Evolutionary conservation across 441 rosid species (phyloP).

Genomic region (Kokia cookei): DNA sequence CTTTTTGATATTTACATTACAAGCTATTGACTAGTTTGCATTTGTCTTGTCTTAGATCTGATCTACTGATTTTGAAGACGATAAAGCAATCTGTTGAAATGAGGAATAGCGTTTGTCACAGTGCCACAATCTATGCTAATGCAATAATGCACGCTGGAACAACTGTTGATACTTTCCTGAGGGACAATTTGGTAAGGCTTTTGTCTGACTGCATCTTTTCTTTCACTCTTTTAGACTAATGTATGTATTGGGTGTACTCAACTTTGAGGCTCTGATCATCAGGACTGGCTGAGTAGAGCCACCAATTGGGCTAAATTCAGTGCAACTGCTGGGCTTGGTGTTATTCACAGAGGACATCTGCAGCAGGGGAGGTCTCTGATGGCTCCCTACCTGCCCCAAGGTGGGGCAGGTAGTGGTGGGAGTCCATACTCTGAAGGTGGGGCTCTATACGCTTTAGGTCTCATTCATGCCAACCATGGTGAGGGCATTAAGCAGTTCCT

Average conservation of each 20-base stretch:
- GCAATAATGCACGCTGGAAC: conserved; percentile 99
- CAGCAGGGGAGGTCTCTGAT: conserved; percentile 91
- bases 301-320: conserved; percentile 99
- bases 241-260: background rate
- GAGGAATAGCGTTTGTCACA: conserved; percentile 96
- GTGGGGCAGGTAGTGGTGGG: conserved; percentile 69
- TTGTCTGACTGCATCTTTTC: background rate
- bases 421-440: conserved; percentile 99
- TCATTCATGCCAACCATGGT: conserved; percentile 95
- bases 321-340: conserved; percentile 96
- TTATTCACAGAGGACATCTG: conserved; percentile 85
- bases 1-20: background rate
- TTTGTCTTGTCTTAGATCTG: conserved; percentile 47
- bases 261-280: conserved; percentile 15
- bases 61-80: conserved; percentile 84
- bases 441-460: conserved; percentile 88
- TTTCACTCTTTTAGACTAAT: background rate
- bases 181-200: conserved; percentile 77
- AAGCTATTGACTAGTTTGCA: background rate
- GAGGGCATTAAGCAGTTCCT: conserved; percentile 95
- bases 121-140: conserved; percentile 95
- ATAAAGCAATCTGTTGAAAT: conserved; percentile 96
- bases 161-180: conserved; percentile 91
- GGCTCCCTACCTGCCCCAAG: conserved; percentile 97
- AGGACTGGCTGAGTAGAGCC: conserved; percentile 99